Base-by-base conservation (phyloP, 202 grass and related monocot species). In the Eragrostis tef region DNA sequence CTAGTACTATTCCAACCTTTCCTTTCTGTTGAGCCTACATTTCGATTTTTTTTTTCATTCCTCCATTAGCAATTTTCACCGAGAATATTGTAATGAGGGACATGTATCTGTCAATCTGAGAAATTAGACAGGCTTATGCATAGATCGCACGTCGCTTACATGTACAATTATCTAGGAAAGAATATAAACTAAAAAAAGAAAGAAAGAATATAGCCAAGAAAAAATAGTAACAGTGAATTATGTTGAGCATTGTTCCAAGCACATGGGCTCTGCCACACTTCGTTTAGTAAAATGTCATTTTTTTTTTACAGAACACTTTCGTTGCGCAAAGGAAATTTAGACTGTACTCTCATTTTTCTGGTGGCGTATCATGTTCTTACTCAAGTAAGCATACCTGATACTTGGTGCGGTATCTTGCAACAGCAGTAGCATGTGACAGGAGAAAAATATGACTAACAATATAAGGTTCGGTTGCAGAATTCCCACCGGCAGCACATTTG, bases 1-100 rank as follows among this genome's bases (percentile, higher is more conserved):
- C 94, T 22, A 94, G 75, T 64, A 97, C 85, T 68, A 97, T 93
- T 73, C 94, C 94, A 64, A 93, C 84, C 73, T 77, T 91, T 29
- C 94, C 94, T 63, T 88, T 83, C 79, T 97, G 94, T 53, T 70
- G 68, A 79, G 79, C 70, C 94, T 97, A 16, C 34, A 29, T 59
- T 73, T 78, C 2, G 1, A 41, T 56, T 39, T 47, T 20, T 43
- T 56, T 21, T 54, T 70, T 56, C 19, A 83, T 78, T 78, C 77
- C 3, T 31, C 29, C 29, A 31, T 31, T 3, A 70, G 54, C 3
- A 76, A 52, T 64, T 52, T 57, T 25, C 34, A 66, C 25, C 63
- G 53, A 31, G 25, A 83, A 73, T 12, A 74, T 41, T 44, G 11
- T 49, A 78, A 46, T 34, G 24, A 67, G 44, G 25, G 48, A 63